These are phyloP conservation scores for Brassica hybrid DNA, from an alignment of 441 rosid genomes.

Conservation along the genomic window DNA sequence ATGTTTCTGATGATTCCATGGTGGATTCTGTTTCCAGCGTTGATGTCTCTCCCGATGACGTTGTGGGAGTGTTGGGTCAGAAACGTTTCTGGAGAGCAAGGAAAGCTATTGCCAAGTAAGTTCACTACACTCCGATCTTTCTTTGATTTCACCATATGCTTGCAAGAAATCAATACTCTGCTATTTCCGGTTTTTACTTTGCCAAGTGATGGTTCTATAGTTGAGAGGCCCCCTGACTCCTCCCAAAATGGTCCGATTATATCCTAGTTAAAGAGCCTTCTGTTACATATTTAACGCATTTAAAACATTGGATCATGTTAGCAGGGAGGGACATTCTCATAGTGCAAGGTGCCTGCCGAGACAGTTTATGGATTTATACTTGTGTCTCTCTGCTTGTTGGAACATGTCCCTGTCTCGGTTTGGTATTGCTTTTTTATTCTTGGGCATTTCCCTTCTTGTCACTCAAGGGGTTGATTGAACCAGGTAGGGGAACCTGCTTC, in stretches of 20 bases:
- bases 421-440: conserved; percentile 47
- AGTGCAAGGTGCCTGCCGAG: conserved; percentile 62
- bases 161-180: background rate
- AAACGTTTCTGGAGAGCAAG: conserved; percentile 94
- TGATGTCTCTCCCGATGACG: conserved; percentile 79
- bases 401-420: conserved; percentile 60
- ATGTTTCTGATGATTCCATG: conserved; percentile 60
- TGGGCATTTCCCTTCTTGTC: conserved; percentile 46
- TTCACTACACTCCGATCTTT: background rate
- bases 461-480: conserved; percentile 58
- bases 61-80: conserved; percentile 83
- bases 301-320: conserved; percentile 54
- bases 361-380: conserved; percentile 51
- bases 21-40: conserved; percentile 60
- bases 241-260: conserved; percentile 44
- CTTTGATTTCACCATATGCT: conserved; percentile 1
- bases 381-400: conserved; percentile 46
- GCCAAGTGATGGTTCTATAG: background rate
- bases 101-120: conserved; percentile 87
- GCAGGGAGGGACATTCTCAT: conserved; percentile 63
- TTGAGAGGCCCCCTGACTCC: conserved; percentile 48
- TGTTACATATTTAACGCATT: conserved; percentile 40
- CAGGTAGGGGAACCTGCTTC: conserved; percentile 44
- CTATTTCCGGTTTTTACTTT: no score
- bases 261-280: conserved; percentile 44